phyloP scores from a whole-genome alignment of 306 rosid genomes.

The Comarum palustre region DNA sequence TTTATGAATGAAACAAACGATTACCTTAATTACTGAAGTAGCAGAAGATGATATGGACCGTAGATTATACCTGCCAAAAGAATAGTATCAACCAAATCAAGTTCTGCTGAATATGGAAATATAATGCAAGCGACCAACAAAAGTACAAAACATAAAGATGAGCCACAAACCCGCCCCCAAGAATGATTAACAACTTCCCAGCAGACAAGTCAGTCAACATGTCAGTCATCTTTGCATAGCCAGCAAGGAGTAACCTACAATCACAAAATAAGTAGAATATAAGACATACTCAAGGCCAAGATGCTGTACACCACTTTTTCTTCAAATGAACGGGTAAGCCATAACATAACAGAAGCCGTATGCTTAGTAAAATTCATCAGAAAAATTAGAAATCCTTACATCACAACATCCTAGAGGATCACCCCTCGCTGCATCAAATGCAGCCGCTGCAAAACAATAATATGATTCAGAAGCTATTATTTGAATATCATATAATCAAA shows the following conservation, averaged over 20 bases:
- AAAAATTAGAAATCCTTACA: conserved; percentile 44
- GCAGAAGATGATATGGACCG: conserved; percentile 96
- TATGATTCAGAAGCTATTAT: conserved; percentile 21
- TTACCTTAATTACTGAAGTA: conserved; percentile 82
- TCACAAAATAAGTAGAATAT: conserved; percentile 27
- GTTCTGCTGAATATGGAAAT: conserved; percentile 13
- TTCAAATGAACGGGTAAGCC: background rate
- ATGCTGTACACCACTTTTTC: background rate
- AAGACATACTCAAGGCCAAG: conserved; percentile 11
- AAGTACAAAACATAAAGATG: conserved; percentile 29
- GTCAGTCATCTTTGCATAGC: conserved; percentile 88
- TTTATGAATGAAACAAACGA: background rate
- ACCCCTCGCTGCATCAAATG: conserved; percentile 99
- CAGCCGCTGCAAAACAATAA: conserved; percentile 62
- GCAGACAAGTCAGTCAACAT: conserved; percentile 69
- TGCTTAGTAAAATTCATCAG: background rate
- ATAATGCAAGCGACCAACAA: conserved; percentile 18
- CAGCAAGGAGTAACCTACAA: conserved; percentile 79
- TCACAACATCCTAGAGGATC: conserved; percentile 97
- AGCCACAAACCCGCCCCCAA: conserved; percentile 92
- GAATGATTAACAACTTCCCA: conserved; percentile 95
- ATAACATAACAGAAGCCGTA: background rate
- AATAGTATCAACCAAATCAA: conserved; percentile 27
- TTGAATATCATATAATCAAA: conserved; percentile 10
- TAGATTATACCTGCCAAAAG: conserved; percentile 81